Evolutionary conservation across 805 yeast genomes (phyloP).

Genomic region (Kazachstania martiniae): DNA sequence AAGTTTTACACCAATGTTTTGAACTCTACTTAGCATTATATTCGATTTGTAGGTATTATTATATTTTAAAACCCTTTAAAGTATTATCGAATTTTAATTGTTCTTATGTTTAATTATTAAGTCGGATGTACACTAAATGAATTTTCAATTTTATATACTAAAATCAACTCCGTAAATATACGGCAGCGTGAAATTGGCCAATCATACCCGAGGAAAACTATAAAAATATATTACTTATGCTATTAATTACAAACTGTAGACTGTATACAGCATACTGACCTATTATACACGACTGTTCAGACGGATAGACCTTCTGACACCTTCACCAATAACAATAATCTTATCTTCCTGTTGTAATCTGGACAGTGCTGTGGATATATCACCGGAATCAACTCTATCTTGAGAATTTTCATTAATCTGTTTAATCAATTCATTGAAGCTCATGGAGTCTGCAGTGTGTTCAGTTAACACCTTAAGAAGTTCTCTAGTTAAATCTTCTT

Average conservation of each 20-base stretch:
- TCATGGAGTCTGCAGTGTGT: slow-evolving; percentile 36
- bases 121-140: too few relatives aligned
- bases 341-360: slow-evolving; percentile 63
- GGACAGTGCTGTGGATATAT: slow-evolving; percentile 55
- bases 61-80: too few relatives aligned
- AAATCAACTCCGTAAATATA: too few relatives aligned
- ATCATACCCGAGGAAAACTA: too few relatives aligned
- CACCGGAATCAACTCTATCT: slow-evolving; percentile 57
- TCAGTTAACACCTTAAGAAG: slow-evolving; percentile 45
- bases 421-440: slow-evolving; percentile 48
- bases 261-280: too few relatives aligned
- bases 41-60: too few relatives aligned
- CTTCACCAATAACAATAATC: slow-evolving; percentile 60
- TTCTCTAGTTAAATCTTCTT: slow-evolving; percentile 60
- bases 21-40: slow-evolving; percentile 23
- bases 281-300: slow-evolving; percentile 23
- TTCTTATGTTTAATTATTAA: too few relatives aligned
- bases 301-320: slow-evolving; percentile 51
- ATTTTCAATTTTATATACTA: too few relatives aligned
- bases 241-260: too few relatives aligned
- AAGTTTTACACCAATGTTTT: slow-evolving; percentile 17
- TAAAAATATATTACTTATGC: too few relatives aligned
- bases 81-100: too few relatives aligned
- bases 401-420: slow-evolving; percentile 50
- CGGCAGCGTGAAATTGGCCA: too few relatives aligned